phyloP scores from a whole-genome alignment of 192 early-diverging fungal genomes.

The Coemansia sp. region DNA sequence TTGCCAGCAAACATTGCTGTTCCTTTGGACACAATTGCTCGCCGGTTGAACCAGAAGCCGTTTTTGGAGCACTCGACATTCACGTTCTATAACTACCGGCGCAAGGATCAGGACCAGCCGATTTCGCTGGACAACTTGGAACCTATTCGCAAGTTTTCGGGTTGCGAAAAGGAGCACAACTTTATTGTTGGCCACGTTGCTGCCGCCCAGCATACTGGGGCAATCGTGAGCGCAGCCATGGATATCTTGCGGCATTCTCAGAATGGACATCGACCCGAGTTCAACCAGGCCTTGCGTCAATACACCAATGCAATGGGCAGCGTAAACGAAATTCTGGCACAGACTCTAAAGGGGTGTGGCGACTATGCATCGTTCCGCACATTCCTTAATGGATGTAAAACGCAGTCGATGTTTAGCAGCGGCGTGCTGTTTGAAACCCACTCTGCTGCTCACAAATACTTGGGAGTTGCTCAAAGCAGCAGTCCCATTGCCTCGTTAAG shows the following conservation, averaged over 20 bases:
- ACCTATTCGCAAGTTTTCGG: constrained; percentile 76
- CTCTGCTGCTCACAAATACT: constrained; percentile 57
- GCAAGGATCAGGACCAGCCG: constrained; percentile 57
- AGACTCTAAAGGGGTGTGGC: constrained; percentile 68
- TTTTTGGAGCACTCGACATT: constrained; percentile 77
- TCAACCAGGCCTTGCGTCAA: constrained; percentile 58
- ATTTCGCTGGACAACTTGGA: constrained; percentile 69
- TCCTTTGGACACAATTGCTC: constrained; percentile 67
- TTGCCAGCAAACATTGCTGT: constrained; percentile 77
- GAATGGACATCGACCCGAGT: constrained; percentile 56
- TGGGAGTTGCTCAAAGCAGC: constrained; percentile 85
- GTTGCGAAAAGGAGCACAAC: constrained; percentile 70
- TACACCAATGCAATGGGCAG: constrained; percentile 61
- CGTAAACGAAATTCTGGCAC: constrained; percentile 78
- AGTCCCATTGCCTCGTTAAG: constrained; percentile 82
- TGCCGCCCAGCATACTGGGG: constrained; percentile 73
- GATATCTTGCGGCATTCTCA: constrained; percentile 58
- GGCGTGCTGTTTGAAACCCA: constrained; percentile 85
- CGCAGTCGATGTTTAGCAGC: constrained; percentile 87
- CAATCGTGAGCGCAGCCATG: constrained; percentile 62
- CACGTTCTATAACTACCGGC: constrained; percentile 85
- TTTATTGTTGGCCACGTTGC: constrained; percentile 89
- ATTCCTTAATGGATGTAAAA: constrained; percentile 86
- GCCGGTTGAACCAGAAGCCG: constrained; percentile 70
- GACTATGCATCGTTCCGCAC: constrained; percentile 89